Evolutionary conservation across 352 stramenopile species (phyloP).

Genomic region (Aphanomyces euteiches): DNA sequence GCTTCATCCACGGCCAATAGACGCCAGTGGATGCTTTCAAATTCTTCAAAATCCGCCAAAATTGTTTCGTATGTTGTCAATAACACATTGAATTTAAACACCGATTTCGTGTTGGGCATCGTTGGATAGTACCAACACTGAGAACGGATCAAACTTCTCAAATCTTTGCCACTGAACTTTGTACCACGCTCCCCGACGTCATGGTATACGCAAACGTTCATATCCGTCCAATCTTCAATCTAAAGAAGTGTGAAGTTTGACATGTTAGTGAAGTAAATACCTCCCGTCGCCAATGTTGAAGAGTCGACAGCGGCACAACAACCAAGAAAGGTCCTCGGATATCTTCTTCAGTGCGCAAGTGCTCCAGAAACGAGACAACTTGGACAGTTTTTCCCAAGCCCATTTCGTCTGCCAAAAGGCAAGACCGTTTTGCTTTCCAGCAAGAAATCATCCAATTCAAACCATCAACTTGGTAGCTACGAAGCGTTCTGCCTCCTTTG

Average conservation of each 20-base stretch:
- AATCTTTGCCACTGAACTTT: constrained; percentile 84
- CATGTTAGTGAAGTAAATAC: constrained; percentile 29
- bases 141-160: constrained; percentile 77
- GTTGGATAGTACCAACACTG: constrained; percentile 87
- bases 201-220: constrained; percentile 98
- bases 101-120: constrained; percentile 81
- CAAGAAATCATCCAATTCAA: constrained; percentile 88
- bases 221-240: constrained; percentile 92
- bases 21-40: constrained; percentile 83
- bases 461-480: constrained; percentile 80
- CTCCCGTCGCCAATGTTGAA: constrained; percentile 84
- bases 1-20: constrained; percentile 81
- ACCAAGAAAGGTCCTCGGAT: constrained; percentile 83
- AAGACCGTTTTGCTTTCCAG: constrained; percentile 84
- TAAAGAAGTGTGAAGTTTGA: neutral
- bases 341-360: constrained; percentile 76
- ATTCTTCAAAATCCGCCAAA: constrained; percentile 78
- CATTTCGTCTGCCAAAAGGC: constrained; percentile 90
- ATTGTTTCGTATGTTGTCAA: constrained; percentile 83
- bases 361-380: constrained; percentile 91
- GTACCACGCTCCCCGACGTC: constrained; percentile 84
- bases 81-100: constrained; percentile 86
- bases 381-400: constrained; percentile 94
- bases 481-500: constrained; percentile 79
- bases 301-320: constrained; percentile 82